Percentiles rank a stretch among this genome's conserved stretches.
phyloP scores from a whole-genome alignment of 805 yeast genomes.

The Candida vaughaniae region DNA sequence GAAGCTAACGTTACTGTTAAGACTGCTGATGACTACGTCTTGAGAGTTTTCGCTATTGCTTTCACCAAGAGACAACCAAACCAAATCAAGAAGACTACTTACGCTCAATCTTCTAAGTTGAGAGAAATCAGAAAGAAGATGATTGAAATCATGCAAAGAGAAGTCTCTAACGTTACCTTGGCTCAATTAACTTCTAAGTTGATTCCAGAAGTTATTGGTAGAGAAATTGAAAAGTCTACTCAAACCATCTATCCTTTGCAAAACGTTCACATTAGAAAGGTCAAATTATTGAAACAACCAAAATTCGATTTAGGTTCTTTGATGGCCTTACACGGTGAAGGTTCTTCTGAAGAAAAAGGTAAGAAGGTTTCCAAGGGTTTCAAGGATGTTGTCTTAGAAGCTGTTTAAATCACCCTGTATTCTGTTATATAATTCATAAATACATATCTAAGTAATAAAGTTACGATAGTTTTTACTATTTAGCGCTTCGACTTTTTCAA shows the following conservation, averaged over 20 bases:
- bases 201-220: constrained; percentile 98
- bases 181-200: constrained; percentile 96
- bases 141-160: constrained; percentile 94
- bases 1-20: constrained; percentile 98
- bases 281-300: constrained; percentile 97
- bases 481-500: not conserved
- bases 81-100: constrained; percentile 96
- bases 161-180: constrained; percentile 90
- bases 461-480: not conserved
- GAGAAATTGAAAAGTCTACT: constrained; percentile 96
- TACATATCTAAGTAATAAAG: constrained; percentile 10
- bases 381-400: constrained; percentile 98
- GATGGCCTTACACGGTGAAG: constrained; percentile 97
- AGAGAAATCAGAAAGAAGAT: constrained; percentile 97
- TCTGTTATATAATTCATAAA: constrained; percentile 9
- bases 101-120: constrained; percentile 96
- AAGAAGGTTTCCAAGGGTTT: constrained; percentile 97
- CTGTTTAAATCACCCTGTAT: constrained; percentile 57
- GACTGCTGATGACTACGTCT: constrained; percentile 96
- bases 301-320: constrained; percentile 97
- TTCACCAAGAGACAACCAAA: constrained; percentile 97
- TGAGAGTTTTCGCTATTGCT: constrained; percentile 95
- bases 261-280: constrained; percentile 98
- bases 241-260: constrained; percentile 95
- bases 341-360: constrained; percentile 84